Evolutionary conservation across 768 basidiomycete genomes (phyloP).

Genomic region (Trichaptum fuscoviolaceum): DNA sequence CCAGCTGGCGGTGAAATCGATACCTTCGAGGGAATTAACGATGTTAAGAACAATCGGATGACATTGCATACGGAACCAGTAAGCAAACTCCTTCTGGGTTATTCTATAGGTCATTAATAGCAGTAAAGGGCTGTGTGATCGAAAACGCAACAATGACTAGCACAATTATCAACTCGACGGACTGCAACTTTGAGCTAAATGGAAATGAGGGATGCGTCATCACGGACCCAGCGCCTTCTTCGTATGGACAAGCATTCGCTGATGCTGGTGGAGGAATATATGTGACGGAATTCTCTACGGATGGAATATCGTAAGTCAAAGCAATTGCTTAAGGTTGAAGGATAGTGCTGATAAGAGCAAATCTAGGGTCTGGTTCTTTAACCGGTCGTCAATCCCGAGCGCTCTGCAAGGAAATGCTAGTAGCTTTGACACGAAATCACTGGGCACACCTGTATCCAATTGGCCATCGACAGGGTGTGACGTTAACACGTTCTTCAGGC

Average conservation of each 20-base stretch:
- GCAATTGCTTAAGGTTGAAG: background rate
- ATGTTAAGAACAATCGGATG: slow-evolving; percentile 59
- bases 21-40: slow-evolving; percentile 79
- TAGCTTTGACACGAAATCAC: slow-evolving; percentile 46
- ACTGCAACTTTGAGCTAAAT: slow-evolving; percentile 54
- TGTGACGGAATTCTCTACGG: slow-evolving; percentile 64
- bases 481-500: slow-evolving; percentile 47
- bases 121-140: slow-evolving; percentile 45
- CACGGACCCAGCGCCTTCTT: slow-evolving; percentile 44
- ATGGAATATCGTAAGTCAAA: slow-evolving; percentile 54
- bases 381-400: slow-evolving; percentile 41
- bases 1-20: slow-evolving; percentile 72
- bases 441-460: slow-evolving; percentile 67
- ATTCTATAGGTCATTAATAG: background rate
- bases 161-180: slow-evolving; percentile 47
- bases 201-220: slow-evolving; percentile 63
- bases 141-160: slow-evolving; percentile 45
- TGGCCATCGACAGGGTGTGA: slow-evolving; percentile 57
- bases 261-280: slow-evolving; percentile 65
- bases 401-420: slow-evolving; percentile 43
- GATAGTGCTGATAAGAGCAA: background rate
- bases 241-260: slow-evolving; percentile 66
- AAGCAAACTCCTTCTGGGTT: slow-evolving; percentile 14
- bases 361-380: slow-evolving; percentile 1
- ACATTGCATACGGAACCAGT: slow-evolving; percentile 64